Evolutionary conservation across 78 protist genomes (phyloP), one percentile per base, ranked within the genome.

Genomic region (Guillardia theta): DNA sequence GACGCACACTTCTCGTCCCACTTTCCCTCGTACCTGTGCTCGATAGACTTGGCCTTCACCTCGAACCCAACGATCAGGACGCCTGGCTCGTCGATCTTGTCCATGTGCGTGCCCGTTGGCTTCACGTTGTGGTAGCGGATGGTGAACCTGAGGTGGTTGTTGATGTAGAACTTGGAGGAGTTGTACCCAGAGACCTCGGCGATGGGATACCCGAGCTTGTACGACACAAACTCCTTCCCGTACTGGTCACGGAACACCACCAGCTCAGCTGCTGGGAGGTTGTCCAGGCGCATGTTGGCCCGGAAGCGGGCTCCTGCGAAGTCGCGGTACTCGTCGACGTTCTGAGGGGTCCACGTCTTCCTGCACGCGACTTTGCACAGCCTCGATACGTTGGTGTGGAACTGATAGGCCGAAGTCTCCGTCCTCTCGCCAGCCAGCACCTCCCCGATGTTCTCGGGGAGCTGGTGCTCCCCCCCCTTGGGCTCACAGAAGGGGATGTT

Each of bases 391-490:
- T 44, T 39, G 44, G 90, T 80, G 50, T 44, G 48, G 90, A 15
- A 39, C 8, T 80, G 90, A 80, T 80, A 80, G 46, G 83, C 90
- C 0, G 90, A 80, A 9, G 90, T 44, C 45, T 80, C 90, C 8
- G 90, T 80, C 58, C 90, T 46, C 90, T 80, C 90, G 53, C 90
- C 90, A 9, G 48, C 90, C 45, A 80, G 90, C 90, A 80, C 46
- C 90, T 80, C 90, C 6, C 90, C 90, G 24, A 80, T 18, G 24
- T 80, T 80, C 33, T 80, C 90, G 21, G 90, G 44, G 12, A 44
- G 48, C 83, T 36, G 46, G 2, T 80, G 30, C 90, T 44, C 90
- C 58, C 53, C 53, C 1, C 48, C 90, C 48, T 80, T 44, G 36
- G 90, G 90, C 90, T 39, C 90, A 6, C 90, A 80, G 50, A 80